These are phyloP conservation scores for Pelargonium citronellum DNA, from an alignment of 441 rosid genomes.

Conservation along the genomic window DNA sequence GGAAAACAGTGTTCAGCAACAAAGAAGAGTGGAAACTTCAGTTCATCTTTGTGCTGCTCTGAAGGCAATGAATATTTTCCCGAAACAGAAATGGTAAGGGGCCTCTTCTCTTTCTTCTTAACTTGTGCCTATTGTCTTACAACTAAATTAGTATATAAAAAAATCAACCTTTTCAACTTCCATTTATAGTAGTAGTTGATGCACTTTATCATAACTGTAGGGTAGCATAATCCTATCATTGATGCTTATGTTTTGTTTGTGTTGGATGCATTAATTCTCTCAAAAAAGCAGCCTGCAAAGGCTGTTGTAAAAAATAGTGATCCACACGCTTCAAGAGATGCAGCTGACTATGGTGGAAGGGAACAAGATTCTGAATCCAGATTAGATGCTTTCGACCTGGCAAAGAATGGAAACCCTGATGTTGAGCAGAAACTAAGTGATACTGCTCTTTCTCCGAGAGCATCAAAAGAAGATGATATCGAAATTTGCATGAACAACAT, in stretches of 20 bases:
- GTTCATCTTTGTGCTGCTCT: slow-evolving; percentile 17
- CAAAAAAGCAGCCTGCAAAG: slow-evolving; percentile 28
- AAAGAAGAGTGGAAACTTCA: slow-evolving; percentile 21
- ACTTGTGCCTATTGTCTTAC: background rate
- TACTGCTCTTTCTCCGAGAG: slow-evolving; percentile 23
- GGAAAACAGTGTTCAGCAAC: slow-evolving; percentile 20
- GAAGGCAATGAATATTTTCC: slow-evolving; percentile 18
- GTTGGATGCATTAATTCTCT: slow-evolving; percentile 16
- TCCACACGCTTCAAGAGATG: slow-evolving; percentile 22
- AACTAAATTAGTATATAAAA: too few species aligned
- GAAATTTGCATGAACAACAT: background rate
- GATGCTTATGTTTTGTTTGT: background rate
- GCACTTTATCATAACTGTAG: too few species aligned
- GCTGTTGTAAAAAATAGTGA: slow-evolving; percentile 17
- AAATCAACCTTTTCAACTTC: background rate
- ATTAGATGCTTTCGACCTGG: slow-evolving; percentile 12
- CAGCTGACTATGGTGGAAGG: slow-evolving; percentile 21
- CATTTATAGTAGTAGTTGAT: background rate
- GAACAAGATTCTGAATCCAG: slow-evolving; percentile 19
- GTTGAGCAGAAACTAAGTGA: slow-evolving; percentile 27
- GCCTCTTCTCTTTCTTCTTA: background rate
- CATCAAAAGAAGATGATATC: slow-evolving; percentile 7
- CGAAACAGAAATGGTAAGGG: slow-evolving; percentile 20
- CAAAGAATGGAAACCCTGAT: slow-evolving; percentile 21
- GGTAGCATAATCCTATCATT: background rate